These are phyloP conservation scores for Ogataea methanolica DNA, from an alignment of 805 yeast genomes.

Conservation along the genomic window DNA sequence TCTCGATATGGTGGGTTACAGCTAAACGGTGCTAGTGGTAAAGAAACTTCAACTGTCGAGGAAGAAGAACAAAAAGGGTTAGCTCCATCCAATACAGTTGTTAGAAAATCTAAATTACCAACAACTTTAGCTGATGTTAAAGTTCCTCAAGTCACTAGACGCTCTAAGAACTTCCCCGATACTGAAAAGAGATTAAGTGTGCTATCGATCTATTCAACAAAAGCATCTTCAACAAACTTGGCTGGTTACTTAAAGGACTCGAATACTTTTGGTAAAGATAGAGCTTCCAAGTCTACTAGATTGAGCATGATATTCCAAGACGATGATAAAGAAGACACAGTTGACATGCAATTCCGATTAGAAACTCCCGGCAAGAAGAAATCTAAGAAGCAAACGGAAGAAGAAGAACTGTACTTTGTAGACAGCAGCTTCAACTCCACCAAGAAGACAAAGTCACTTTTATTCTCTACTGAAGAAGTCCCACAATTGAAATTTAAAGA, in stretches of 20 bases:
- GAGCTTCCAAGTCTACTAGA: constrained; percentile 22
- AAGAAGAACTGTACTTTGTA: constrained; percentile 29
- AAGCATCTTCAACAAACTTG: constrained; percentile 57
- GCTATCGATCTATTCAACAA: constrained; percentile 67
- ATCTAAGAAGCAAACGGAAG: constrained; percentile 2
- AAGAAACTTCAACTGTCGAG: constrained; percentile 8
- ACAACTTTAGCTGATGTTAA: constrained; percentile 56
- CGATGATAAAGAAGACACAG: constrained; percentile 14
- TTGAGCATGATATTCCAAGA: constrained; percentile 26
- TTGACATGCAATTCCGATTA: constrained; percentile 14
- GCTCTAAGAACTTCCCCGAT: constrained; percentile 55
- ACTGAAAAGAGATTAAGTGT: constrained; percentile 67
- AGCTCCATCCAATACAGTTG: constrained; percentile 15
- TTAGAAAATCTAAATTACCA: constrained; percentile 31
- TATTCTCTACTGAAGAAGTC: constrained; percentile 12
- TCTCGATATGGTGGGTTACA: constrained; percentile 30
- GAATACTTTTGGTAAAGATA: constrained; percentile 4
- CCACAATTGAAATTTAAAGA: constrained; percentile 23
- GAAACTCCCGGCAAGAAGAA: neutral
- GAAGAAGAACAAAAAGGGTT: constrained; percentile 10
- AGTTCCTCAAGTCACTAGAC: constrained; percentile 68
- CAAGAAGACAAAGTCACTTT: constrained; percentile 28
- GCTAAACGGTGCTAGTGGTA: neutral
- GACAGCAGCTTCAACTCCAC: constrained; percentile 25
- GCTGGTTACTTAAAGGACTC: constrained; percentile 35